Conservation (phyloP, 768 basidiomycete genomes). For the Tephrocybe sp. region DNA sequence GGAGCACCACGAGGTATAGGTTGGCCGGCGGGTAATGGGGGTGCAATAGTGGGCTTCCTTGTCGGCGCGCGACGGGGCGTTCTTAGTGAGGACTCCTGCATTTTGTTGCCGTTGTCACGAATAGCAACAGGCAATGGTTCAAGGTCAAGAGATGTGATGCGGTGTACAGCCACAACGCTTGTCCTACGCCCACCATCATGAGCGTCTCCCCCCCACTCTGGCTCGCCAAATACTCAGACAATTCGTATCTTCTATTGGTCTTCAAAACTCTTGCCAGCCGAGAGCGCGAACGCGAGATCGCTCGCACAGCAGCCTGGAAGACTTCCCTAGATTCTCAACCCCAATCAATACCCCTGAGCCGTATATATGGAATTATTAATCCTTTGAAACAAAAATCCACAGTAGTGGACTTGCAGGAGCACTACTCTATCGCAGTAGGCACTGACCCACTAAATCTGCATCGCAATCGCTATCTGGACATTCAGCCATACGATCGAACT, state of each 20-base stretch:
- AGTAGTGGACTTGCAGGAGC: conserved; percentile 15
- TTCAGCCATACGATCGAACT: conserved; percentile 82
- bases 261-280: conserved; percentile 10
- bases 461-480: conserved; percentile 70
- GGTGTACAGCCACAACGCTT: conserved; percentile 7
- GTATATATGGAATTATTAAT: not conserved
- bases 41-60: conserved; percentile 20
- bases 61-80: conserved; percentile 23
- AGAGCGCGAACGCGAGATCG: conserved; percentile 15
- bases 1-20: conserved; percentile 41
- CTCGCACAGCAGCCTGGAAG: conserved; percentile 11
- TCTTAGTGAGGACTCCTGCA: conserved; percentile 21
- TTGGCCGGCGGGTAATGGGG: conserved; percentile 16
- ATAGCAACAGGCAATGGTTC: too few relatives aligned
- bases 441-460: conserved; percentile 38
- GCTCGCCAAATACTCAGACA: conserved; percentile 11
- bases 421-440: conserved; percentile 63
- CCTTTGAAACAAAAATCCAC: not conserved
- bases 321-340: not conserved
- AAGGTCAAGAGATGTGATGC: too few relatives aligned
- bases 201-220: conserved; percentile 9
- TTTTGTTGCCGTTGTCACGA: conserved; percentile 12
- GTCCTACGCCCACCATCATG: conserved; percentile 4
- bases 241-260: conserved; percentile 9
- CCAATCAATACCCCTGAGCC: not conserved